A percentile compares a stretch with the other conserved stretches of the same genome.
Conservation (phyloP, 495 filamentous ascomycete genomes). For the Aspergillus diversus region DNA sequence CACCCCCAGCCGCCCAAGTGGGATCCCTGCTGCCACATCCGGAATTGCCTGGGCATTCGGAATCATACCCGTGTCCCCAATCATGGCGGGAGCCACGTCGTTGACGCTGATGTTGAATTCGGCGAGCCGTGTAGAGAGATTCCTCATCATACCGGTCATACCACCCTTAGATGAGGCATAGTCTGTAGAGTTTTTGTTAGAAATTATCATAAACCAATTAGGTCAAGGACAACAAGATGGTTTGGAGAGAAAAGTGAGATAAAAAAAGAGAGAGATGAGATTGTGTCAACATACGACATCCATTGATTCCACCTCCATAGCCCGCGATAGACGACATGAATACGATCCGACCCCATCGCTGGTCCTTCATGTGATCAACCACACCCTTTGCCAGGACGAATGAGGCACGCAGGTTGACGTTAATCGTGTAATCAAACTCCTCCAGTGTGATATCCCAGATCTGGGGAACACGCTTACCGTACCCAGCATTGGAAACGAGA, state of each 20-base stretch:
- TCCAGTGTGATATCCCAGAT: constrained; percentile 59
- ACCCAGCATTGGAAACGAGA: constrained; percentile 62
- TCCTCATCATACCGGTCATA: constrained; percentile 68
- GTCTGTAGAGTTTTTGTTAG: constrained; percentile 37
- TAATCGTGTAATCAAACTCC: constrained; percentile 69
- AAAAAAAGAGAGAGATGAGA: background rate
- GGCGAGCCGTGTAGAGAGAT: constrained; percentile 62
- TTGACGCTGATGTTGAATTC: constrained; percentile 72
- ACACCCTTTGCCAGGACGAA: constrained; percentile 68
- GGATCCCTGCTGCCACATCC: constrained; percentile 58
- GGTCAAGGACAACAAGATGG: no score
- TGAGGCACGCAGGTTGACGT: constrained; percentile 66
- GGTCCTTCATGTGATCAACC: constrained; percentile 64
- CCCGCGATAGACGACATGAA: constrained; percentile 71
- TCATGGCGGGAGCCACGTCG: constrained; percentile 78
- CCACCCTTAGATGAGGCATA: constrained; percentile 70
- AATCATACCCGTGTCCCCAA: constrained; percentile 69
- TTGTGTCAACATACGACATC: constrained; percentile 49
- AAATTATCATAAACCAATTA: background rate
- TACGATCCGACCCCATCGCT: constrained; percentile 67
- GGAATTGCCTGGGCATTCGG: constrained; percentile 58
- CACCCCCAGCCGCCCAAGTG: constrained; percentile 62
- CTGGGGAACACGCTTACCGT: constrained; percentile 52
- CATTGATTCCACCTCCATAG: constrained; percentile 67
- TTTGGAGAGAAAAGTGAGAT: background rate